These are phyloP conservation scores for Gracilariopsis chorda DNA, from an alignment of 23 red algal species.

Conservation along the genomic window DNA sequence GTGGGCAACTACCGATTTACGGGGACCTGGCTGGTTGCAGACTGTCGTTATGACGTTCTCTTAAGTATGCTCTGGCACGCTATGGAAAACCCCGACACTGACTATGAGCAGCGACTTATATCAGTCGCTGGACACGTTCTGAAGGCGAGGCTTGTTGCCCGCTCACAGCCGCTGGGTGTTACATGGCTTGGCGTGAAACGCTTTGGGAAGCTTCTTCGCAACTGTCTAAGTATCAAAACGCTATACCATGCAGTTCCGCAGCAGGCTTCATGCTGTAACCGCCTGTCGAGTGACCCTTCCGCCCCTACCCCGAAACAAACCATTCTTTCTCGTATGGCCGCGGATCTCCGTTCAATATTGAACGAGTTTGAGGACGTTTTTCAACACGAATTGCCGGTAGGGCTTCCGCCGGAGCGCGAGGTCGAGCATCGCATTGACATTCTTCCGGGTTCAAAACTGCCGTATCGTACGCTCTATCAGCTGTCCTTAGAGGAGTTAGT, in stretches of 20 bases:
- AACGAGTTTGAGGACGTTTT: conserved; percentile 7
- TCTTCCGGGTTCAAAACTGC: not conserved
- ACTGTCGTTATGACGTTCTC: too few species aligned
- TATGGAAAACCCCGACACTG: not conserved
- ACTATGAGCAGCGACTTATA: not conserved
- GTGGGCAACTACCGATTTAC: too few species aligned
- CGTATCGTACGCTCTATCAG: not conserved
- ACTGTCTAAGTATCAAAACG: not conserved
- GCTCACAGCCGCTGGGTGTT: not conserved
- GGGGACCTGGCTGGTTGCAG: too few species aligned
- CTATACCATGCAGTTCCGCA: not conserved
- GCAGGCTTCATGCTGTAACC: not conserved
- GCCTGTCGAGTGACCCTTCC: not conserved
- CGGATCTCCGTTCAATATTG: not conserved
- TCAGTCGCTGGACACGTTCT: not conserved
- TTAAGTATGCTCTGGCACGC: too few species aligned
- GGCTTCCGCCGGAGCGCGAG: not conserved
- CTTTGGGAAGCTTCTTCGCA: not conserved
- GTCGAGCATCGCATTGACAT: not conserved
- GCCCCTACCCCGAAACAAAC: not conserved
- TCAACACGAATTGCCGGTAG: not conserved
- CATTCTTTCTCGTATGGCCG: not conserved
- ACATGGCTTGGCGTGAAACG: not conserved
- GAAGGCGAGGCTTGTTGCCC: too few species aligned
- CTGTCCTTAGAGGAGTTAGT: not conserved